Evolutionary conservation across 306 rosid species (phyloP), one percentile per base, ranked within the genome.

Genomic region (Cercis canadensis): DNA sequence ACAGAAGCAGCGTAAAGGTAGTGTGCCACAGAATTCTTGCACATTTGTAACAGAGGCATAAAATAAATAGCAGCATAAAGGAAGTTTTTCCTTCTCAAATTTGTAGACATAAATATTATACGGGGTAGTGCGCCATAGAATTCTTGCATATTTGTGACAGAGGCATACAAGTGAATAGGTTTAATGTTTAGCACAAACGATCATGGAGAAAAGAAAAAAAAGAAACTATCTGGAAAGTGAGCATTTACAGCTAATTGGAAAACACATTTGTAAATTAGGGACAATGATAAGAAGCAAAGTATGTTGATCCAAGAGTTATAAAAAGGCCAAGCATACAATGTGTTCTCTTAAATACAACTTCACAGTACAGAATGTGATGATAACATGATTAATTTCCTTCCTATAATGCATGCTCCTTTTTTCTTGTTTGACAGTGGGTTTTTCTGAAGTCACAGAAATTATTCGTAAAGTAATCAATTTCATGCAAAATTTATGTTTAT

Each of bases 71-170:
- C 45, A 50, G 33, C 33, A 15, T 15, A 19, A 0, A 43, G 16
- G 61, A 44, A 47, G 39, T 59, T 44, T 43, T 18, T 43, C 49
- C 53, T 8, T 19, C 32, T 34, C 57, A 61, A 68, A 31, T 16
- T 59, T 45, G 29, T 57, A 31, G 53, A 49, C 45, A 15, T 21
- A 45, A 64, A n/a, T 75, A 56, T 39, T 65, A 60, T 53, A 37
- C 40, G 57, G 29, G 17, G 47, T 44, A 16, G 37, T 31, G 18
- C 29, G 24, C 47, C 57, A 50, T 47, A 24, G 4, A 29, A n/a
- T 50, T 40, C 49, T 62, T 14, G 7, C 56, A 34, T 68, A 14
- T 60, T 47, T 60, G 49, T 33, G 34, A 49, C 32, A 19, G 61
- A 60, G 39, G 11, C n/a, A 24, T 43, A 17, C 11, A 55, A 40